phyloP scores from a whole-genome alignment of 2,329 filamentous ascomycete species.

The Colletotrichum sp. region DNA sequence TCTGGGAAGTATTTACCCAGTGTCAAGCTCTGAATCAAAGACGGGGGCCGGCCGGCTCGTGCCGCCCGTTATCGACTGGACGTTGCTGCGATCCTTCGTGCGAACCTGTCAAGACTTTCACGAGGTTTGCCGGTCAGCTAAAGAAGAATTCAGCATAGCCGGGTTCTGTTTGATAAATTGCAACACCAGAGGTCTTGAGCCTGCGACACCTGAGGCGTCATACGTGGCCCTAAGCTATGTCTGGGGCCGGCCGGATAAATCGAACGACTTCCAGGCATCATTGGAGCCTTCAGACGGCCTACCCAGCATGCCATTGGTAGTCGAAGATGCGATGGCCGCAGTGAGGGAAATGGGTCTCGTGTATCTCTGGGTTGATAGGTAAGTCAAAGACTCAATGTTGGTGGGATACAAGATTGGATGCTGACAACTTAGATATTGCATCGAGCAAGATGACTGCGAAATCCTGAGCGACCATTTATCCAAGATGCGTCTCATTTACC shows the following conservation, averaged over 20 bases:
- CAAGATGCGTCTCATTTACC: background rate
- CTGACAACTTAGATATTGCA: background rate
- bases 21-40: background rate
- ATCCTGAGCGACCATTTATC: background rate
- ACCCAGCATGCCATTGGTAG: background rate
- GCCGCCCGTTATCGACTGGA: background rate
- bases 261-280: background rate
- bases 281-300: accelerated
- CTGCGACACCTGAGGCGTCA: background rate
- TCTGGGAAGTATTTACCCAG: background rate
- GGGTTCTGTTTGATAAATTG: background rate
- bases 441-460: background rate
- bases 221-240: background rate
- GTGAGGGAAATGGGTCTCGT: background rate
- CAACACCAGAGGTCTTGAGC: background rate
- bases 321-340: background rate
- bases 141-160: background rate
- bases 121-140: background rate
- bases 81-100: background rate
- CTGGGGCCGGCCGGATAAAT: background rate
- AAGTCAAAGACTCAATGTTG: accelerated
- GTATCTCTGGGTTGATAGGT: background rate
- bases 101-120: background rate
- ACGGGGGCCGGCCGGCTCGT: background rate
- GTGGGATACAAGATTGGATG: accelerated